Conservation (phyloP, 164 flowering plant genomes). For the Vitis amurensis region DNA sequence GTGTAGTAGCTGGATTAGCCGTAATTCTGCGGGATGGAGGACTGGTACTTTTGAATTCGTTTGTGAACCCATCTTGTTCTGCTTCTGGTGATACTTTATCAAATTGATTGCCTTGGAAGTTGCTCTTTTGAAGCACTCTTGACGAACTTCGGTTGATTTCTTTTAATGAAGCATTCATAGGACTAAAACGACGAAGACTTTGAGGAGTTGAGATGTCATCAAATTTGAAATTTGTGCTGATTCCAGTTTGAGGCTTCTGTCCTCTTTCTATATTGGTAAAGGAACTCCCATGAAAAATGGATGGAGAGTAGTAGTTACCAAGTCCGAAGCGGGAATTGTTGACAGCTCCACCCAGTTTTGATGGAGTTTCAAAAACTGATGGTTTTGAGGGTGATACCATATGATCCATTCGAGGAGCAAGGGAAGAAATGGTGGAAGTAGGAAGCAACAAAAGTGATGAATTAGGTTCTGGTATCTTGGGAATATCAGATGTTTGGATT, state of each 20-base stretch:
- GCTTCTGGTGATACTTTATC: constrained; percentile 25
- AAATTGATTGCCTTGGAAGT: constrained; percentile 15
- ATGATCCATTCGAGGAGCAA: constrained; percentile 22
- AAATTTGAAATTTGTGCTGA: constrained; percentile 28
- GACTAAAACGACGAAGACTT: constrained; percentile 21
- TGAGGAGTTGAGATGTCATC: constrained; percentile 30
- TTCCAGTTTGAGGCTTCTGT: constrained; percentile 22
- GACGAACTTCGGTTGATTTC: constrained; percentile 31
- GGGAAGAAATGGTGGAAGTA: constrained; percentile 31
- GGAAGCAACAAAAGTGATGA: constrained; percentile 32
- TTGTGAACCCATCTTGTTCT: constrained; percentile 31
- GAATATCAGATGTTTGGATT: constrained; percentile 27
- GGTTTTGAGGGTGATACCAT: constrained; percentile 19
- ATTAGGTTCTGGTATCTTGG: constrained; percentile 23
- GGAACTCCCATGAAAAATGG: constrained; percentile 34
- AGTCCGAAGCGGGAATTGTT: constrained; percentile 19
- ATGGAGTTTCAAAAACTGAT: constrained; percentile 35
- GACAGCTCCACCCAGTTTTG: constrained; percentile 20
- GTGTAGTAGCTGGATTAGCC: constrained; percentile 27
- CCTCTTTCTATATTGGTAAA: constrained; percentile 27
- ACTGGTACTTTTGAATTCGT: constrained; percentile 23
- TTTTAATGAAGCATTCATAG: constrained; percentile 32
- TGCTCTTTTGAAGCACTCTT: constrained; percentile 20
- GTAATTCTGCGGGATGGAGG: constrained; percentile 23
- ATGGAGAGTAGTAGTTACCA: constrained; percentile 24